phyloP scores from a whole-genome alignment of 257 asterid genomes.

The Oldenlandia corymbosa region DNA sequence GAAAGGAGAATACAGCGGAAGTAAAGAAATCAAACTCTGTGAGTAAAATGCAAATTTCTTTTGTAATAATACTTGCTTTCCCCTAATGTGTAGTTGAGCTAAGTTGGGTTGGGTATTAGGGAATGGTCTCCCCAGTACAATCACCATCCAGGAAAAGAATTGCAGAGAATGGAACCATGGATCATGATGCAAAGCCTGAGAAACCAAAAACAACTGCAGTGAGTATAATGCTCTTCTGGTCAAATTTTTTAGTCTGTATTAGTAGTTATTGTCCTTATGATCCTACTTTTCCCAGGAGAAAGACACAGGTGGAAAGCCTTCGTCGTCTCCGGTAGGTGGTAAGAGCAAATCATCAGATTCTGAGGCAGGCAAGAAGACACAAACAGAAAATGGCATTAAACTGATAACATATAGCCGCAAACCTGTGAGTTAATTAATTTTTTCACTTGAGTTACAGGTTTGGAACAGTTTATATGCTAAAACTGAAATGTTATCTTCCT shows the following conservation, averaged over 20 bases:
- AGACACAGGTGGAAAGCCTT: not conserved
- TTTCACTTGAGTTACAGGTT: not conserved
- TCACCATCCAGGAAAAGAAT: not conserved
- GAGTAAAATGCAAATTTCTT: constrained; percentile 10
- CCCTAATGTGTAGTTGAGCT: not conserved
- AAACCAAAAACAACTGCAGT: constrained; percentile 4
- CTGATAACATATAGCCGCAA: not conserved
- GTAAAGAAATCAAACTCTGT: constrained; percentile 10
- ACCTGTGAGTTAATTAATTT: constrained; percentile 12
- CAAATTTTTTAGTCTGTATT: not conserved
- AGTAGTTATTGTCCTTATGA: not conserved
- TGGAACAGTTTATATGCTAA: not conserved
- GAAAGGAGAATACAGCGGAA: not conserved
- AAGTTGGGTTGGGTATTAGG: constrained; percentile 7
- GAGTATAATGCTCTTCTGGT: constrained; percentile 8
- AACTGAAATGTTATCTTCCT: not conserved
- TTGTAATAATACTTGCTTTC: not conserved
- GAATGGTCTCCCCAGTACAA: not conserved
- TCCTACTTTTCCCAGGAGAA: constrained; percentile 12
- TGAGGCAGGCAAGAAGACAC: constrained; percentile 15
- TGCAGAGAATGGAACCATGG: constrained; percentile 5
- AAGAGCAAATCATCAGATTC: constrained; percentile 6
- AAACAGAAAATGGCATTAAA: not conserved
- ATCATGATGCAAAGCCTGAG: constrained; percentile 1
- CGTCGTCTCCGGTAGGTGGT: constrained; percentile 6